Conservation (phyloP, 371 early-diverging fungal species). For the Gilbertella persicaria region DNA sequence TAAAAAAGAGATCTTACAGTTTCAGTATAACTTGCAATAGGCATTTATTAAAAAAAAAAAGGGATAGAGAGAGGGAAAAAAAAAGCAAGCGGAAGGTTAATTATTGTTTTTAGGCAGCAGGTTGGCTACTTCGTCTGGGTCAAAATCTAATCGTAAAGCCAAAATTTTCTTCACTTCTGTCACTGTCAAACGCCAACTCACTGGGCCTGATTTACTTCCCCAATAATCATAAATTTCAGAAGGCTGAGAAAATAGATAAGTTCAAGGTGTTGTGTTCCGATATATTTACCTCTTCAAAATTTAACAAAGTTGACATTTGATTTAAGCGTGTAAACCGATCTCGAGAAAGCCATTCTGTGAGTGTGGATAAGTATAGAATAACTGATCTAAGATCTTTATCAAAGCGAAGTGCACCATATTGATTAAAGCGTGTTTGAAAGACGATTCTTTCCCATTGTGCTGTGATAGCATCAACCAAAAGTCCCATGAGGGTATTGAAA, state of each 20-base stretch:
- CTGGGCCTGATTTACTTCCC: conserved; percentile 64
- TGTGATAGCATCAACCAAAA: conserved; percentile 64
- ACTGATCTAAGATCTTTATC: conserved; percentile 88
- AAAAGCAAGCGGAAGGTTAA: background rate
- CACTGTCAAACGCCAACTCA: conserved; percentile 68
- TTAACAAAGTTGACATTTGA: conserved; percentile 80
- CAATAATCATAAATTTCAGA: conserved; percentile 73
- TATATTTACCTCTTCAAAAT: conserved; percentile 66
- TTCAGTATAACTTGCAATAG: conserved; percentile 15
- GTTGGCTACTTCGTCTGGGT: conserved; percentile 24
- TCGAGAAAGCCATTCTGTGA: conserved; percentile 68
- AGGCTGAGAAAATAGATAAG: conserved; percentile 33
- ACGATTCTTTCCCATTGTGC: conserved; percentile 88
- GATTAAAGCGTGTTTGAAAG: conserved; percentile 83
- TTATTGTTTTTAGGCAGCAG: conserved; percentile 15
- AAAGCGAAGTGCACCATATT: conserved; percentile 81
- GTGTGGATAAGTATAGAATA: conserved; percentile 65
- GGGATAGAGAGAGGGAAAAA: background rate
- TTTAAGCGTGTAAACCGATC: conserved; percentile 78
- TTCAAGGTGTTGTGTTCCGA: background rate
- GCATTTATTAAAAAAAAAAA: background rate
- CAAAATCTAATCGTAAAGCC: conserved; percentile 39
- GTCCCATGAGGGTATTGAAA: conserved; percentile 61
- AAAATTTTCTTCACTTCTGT: conserved; percentile 63
- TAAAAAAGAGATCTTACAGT: conserved; percentile 2